Percentiles rank a stretch among this genome's conserved stretches.
These are phyloP conservation scores for Ustilago nuda DNA, from an alignment of 1,284 basidiomycete species.

Conservation along the genomic window DNA sequence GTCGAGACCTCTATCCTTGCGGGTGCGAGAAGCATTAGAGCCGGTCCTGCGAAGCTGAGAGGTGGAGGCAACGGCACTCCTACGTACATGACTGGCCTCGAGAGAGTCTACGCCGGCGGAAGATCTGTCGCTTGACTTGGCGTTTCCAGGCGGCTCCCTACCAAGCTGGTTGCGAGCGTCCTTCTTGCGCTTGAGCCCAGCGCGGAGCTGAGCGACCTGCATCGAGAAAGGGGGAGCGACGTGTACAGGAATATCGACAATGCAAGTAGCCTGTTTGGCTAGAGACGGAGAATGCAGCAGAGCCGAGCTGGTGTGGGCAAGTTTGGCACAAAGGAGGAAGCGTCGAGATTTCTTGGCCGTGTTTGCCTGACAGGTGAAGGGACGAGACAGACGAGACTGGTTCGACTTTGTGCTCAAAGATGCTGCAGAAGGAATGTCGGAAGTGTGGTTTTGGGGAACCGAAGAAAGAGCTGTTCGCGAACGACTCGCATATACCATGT, in stretches of 20 bases:
- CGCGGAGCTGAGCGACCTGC: slow-evolving; percentile 27
- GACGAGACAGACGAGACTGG: not conserved
- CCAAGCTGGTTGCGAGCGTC: slow-evolving; percentile 24
- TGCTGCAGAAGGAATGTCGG: not conserved
- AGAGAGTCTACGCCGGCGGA: not conserved
- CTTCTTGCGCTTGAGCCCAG: slow-evolving; percentile 50
- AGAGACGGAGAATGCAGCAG: slow-evolving; percentile 22
- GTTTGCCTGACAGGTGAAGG: not conserved
- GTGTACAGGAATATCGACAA: slow-evolving; percentile 32
- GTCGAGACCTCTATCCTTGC: slow-evolving; percentile 20
- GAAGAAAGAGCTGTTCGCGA: slow-evolving; percentile 36
- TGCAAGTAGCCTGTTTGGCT: slow-evolving; percentile 16
- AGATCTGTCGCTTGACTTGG: not conserved
- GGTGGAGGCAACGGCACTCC: not conserved
- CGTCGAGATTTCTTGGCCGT: slow-evolving; percentile 5
- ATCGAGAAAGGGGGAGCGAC: slow-evolving; percentile 16
- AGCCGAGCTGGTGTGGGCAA: slow-evolving; percentile 25
- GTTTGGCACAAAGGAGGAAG: slow-evolving; percentile 14
- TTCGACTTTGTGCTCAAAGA: slow-evolving; percentile 1
- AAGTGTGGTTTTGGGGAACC: slow-evolving; percentile 28
- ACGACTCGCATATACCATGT: slow-evolving; percentile 36
- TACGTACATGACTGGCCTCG: not conserved
- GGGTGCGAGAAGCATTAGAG: slow-evolving; percentile 7
- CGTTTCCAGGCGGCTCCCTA: not conserved
- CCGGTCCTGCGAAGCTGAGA: not conserved